Conservation (phyloP, 148 eudicot species). For the Pouteria glomerata region DNA sequence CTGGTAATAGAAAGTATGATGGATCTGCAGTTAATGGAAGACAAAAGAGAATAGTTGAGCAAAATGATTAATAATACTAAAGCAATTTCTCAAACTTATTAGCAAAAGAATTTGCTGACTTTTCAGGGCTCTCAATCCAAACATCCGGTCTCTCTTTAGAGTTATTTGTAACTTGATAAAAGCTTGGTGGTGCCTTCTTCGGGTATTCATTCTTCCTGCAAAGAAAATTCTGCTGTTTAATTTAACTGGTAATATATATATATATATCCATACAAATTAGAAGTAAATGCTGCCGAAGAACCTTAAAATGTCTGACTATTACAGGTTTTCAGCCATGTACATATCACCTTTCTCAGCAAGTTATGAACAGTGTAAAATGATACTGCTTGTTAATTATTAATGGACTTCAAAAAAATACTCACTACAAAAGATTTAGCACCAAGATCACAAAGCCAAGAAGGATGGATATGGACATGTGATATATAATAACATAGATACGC, state of each 20-base stretch:
- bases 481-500: too few species aligned
- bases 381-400: neutral
- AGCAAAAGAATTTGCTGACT: constrained; percentile 33
- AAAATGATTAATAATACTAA: neutral
- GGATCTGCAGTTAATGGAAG: constrained; percentile 36
- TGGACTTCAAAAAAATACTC: neutral
- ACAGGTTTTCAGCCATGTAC: neutral
- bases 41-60: constrained; percentile 15
- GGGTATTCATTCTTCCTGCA: constrained; percentile 74
- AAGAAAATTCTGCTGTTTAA: neutral
- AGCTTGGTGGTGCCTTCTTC: constrained; percentile 74
- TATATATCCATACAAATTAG: neutral
- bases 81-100: neutral
- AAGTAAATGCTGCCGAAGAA: neutral
- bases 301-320: too few species aligned
- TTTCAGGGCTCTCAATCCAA: constrained; percentile 97
- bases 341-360: neutral
- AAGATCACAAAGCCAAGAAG: neutral
- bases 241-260: neutral
- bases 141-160: constrained; percentile 97
- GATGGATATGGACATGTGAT: too few species aligned
- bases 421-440: neutral
- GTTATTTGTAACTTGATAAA: constrained; percentile 87
- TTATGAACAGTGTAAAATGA: neutral
- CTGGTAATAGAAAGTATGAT: constrained; percentile 77